These are phyloP conservation scores for Raddia guianensis DNA, from an alignment of 176 grass and related monocot species.

Conservation along the genomic window DNA sequence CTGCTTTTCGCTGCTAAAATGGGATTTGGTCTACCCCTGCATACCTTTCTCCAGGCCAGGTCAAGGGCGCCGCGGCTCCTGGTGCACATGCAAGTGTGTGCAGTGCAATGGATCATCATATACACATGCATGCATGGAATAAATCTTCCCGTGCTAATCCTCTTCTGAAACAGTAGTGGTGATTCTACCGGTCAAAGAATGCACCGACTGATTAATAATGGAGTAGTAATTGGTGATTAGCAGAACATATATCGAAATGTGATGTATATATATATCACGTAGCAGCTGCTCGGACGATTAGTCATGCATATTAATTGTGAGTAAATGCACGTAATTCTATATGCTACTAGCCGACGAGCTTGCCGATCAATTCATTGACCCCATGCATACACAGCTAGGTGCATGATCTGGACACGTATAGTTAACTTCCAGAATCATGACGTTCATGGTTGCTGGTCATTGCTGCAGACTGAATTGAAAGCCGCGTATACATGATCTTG, in stretches of 20 bases:
- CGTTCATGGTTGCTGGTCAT: too few species aligned
- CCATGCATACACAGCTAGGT: too few species aligned
- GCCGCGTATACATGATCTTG: too few species aligned
- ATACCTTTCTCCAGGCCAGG: constrained; percentile 30
- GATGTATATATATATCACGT: neutral
- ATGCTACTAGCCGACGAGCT: neutral
- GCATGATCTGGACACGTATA: too few species aligned
- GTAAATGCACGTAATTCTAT: neutral
- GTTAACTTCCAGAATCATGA: too few species aligned
- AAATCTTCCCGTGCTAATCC: neutral
- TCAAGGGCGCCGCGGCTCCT: neutral
- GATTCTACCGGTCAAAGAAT: neutral
- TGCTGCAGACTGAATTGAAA: too few species aligned
- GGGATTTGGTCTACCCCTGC: constrained; percentile 43
- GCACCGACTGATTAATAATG: too few species aligned
- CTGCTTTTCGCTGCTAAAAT: constrained; percentile 36
- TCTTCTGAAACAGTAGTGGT: neutral
- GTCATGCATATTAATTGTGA: neutral
- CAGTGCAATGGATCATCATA: too few species aligned
- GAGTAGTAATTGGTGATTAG: neutral
- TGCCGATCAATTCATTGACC: too few species aligned
- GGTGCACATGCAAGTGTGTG: constrained; percentile 2
- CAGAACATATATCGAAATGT: neutral
- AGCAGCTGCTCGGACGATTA: neutral
- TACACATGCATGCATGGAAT: neutral